A percentile compares a stretch with the other conserved stretches of the same genome.
Conservation (phyloP, 441 rosid species). For the Capsella rubella region DNA sequence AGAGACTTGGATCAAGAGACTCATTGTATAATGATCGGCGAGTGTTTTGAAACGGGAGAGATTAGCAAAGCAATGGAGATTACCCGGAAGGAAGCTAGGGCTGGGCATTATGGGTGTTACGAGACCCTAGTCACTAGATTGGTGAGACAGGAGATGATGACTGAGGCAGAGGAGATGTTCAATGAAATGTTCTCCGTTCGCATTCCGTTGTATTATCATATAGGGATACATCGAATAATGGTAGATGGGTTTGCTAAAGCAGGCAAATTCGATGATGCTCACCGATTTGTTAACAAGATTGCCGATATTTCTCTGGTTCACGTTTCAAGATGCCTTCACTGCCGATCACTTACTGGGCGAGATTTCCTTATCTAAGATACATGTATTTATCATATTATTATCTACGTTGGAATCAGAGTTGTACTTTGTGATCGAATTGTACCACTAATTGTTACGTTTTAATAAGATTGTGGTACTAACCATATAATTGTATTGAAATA, state of each 20-base stretch:
- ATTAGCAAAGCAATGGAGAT: neutral
- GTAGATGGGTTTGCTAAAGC: neutral
- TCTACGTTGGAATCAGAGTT: too few species aligned
- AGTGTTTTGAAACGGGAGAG: neutral
- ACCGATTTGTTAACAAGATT: neutral
- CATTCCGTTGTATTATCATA: neutral
- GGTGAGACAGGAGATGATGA: neutral
- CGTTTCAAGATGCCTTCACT: neutral
- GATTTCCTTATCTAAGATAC: neutral
- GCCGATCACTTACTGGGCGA: neutral
- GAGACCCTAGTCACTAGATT: neutral
- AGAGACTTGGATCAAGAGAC: neutral
- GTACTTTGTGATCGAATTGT: too few species aligned
- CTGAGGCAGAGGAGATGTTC: neutral
- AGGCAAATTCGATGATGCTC: neutral
- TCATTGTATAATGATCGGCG: neutral
- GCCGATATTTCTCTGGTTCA: neutral
- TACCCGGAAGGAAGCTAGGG: neutral
- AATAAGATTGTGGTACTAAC: too few species aligned
- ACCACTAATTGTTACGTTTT: too few species aligned
- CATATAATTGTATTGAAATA: too few species aligned
- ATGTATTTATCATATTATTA: too few species aligned
- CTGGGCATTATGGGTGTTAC: neutral
- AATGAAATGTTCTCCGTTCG: neutral
- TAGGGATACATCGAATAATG: neutral